Percentiles rank a stretch among this genome's conserved stretches.
Evolutionary conservation across 768 basidiomycete species (phyloP).

Genomic region (Mrakia gelida): DNA sequence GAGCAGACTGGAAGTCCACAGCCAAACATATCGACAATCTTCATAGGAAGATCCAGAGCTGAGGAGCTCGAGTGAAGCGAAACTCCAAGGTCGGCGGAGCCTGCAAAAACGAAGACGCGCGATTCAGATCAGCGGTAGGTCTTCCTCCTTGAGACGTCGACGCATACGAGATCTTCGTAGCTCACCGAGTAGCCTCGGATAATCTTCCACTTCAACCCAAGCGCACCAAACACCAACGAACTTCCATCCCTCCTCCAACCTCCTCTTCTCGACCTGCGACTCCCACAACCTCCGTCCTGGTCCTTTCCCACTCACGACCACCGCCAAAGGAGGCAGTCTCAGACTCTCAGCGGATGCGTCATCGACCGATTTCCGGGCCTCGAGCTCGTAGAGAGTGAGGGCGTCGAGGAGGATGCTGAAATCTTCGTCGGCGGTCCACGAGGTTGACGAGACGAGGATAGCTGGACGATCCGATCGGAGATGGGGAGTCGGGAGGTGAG

Average conservation of each 20-base stretch:
- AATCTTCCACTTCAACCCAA: slow-evolving; percentile 87
- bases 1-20: slow-evolving; percentile 92
- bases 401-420: slow-evolving; percentile 78
- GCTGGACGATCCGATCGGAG: slow-evolving; percentile 72
- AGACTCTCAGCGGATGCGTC: slow-evolving; percentile 21
- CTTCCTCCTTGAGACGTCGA: not conserved
- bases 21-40: slow-evolving; percentile 99
- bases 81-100: slow-evolving; percentile 86
- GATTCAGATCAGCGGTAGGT: not conserved
- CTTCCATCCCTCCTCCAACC: slow-evolving; percentile 59
- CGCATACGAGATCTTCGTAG: not conserved
- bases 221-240: slow-evolving; percentile 73
- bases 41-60: slow-evolving; percentile 92
- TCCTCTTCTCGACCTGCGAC: slow-evolving; percentile 57
- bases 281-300: slow-evolving; percentile 71
- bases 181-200: slow-evolving; percentile 76
- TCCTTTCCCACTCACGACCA: slow-evolving; percentile 87
- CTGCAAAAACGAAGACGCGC: slow-evolving; percentile 45
- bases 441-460: slow-evolving; percentile 83
- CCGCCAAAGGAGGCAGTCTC: slow-evolving; percentile 59
- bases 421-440: slow-evolving; percentile 97
- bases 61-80: slow-evolving; percentile 88
- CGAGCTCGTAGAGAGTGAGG: slow-evolving; percentile 63
- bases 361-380: slow-evolving; percentile 47
- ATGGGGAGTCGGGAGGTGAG: slow-evolving; percentile 45